Evolutionary conservation across 169 alveolate species (phyloP).

Genomic region (Blepharisma undulans): DNA sequence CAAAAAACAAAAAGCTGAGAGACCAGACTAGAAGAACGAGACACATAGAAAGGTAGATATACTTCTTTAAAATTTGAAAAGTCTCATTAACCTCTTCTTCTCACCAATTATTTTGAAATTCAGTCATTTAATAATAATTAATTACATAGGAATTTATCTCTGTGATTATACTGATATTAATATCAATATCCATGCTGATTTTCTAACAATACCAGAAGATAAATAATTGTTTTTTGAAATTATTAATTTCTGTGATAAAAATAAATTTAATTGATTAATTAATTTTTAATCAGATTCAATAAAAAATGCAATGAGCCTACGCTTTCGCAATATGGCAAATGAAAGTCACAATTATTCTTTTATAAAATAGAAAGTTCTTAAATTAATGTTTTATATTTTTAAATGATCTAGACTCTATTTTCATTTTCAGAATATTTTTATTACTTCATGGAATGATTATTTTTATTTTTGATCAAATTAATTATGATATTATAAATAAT

Average conservation of each 20-base stretch:
- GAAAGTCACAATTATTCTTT: background rate
- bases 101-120: background rate
- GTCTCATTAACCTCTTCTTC: background rate
- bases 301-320: background rate
- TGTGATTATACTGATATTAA: too few species aligned
- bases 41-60: background rate
- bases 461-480: background rate
- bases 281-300: background rate
- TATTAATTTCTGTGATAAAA: too few species aligned
- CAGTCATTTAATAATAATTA: background rate
- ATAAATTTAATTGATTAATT: too few species aligned
- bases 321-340: background rate
- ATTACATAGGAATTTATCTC: too few species aligned
- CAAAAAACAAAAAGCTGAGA: background rate
- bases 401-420: background rate
- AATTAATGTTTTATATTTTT: background rate
- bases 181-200: too few species aligned
- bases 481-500: too few species aligned
- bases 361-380: background rate
- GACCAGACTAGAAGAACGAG: background rate
- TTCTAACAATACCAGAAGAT: too few species aligned
- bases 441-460: too few species aligned
- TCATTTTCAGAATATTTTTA: too few species aligned
- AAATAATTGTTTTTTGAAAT: too few species aligned
- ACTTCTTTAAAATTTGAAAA: background rate